Base-by-base conservation (phyloP, 495 filamentous ascomycete species). In the Viridothelium virens region DNA sequence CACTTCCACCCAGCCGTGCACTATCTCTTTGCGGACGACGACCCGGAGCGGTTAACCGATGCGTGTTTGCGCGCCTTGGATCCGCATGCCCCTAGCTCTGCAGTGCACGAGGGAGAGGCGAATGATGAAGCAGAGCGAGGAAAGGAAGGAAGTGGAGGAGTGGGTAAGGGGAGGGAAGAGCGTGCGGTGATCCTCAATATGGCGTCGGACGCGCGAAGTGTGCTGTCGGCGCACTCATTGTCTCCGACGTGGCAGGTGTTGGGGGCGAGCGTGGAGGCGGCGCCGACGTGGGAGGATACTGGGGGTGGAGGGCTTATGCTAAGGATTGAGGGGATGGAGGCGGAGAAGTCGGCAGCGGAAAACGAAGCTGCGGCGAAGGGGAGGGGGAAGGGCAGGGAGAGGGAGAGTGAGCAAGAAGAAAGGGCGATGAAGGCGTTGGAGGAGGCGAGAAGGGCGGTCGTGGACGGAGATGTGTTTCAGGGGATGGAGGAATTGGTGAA, bases 1-100 rank as follows among this genome's bases (percentile, higher is more conserved):
- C 79, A 90, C 76, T 82, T 93, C 76, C 92, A 95, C 68, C 85
- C 87, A 31, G 85, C 82, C 48, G 86, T 96, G 2, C 91, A 93
- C 80, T 97, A 97, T 78, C 84, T 96, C 67, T 97, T 82, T 39
- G 65, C 70, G 25, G 78, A 80, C 47, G 75, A 77, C 63, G 72
- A 77, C 63, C 73, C 71, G 1, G 74, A 73, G 4, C 61, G 74
- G 9, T 65, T 79, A 7, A 77, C 74, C 2, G 68, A 70, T 2
- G 74, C 73, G 2, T 67, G 69, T 2, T 70, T 77, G 63, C 66
- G 65, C 2, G 67, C 71, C 18, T 68, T 76, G 0, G 74, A 73
- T 9, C 50, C 70, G 33, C 67, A 69, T 50, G 1, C 33, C 56
- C 2, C 34, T 5, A 34, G 0, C 6, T 61, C 59, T 12, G 1